Evolutionary conservation across 169 alveolate species (phyloP).

Genomic region (Plasmodium inui): DNA sequence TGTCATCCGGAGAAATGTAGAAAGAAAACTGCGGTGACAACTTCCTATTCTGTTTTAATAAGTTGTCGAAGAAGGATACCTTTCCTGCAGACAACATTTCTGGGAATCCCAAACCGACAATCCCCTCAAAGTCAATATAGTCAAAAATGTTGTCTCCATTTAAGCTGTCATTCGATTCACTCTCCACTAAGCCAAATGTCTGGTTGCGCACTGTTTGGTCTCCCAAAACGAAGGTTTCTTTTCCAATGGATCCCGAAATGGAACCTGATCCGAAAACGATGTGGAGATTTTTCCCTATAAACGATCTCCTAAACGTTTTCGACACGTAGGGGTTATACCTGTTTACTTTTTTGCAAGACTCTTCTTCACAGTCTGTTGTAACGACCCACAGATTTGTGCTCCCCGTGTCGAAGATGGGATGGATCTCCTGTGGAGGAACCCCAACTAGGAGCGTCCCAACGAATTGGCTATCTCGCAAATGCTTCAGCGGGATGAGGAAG

Average conservation of each 20-base stretch:
- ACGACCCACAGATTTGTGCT: slow-evolving; percentile 89
- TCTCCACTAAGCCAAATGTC: slow-evolving; percentile 88
- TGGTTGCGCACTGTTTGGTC: slow-evolving; percentile 84
- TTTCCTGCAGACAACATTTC: slow-evolving; percentile 89
- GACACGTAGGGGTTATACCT: slow-evolving; percentile 80
- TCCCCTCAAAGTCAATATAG: slow-evolving; percentile 90
- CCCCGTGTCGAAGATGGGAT: slow-evolving; percentile 90
- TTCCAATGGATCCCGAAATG: slow-evolving; percentile 87
- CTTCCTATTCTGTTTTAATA: slow-evolving; percentile 79
- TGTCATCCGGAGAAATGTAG: slow-evolving; percentile 83
- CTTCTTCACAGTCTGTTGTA: slow-evolving; percentile 82
- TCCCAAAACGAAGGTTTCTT: slow-evolving; percentile 86
- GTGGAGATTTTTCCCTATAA: slow-evolving; percentile 80
- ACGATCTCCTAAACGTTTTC: slow-evolving; percentile 77
- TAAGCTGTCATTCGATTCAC: slow-evolving; percentile 77
- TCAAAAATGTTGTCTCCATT: slow-evolving; percentile 78
- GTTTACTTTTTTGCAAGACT: slow-evolving; percentile 83
- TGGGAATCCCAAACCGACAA: slow-evolving; percentile 91
- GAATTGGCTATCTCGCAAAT: slow-evolving; percentile 78
- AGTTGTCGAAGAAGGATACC: slow-evolving; percentile 87
- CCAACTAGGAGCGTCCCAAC: slow-evolving; percentile 84
- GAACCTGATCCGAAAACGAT: slow-evolving; percentile 91
- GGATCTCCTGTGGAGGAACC: slow-evolving; percentile 85
- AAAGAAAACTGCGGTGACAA: slow-evolving; percentile 86
- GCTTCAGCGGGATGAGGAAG: slow-evolving; percentile 46